A percentile compares a stretch with the other conserved stretches of the same genome.
These are phyloP conservation scores for Handroanthus guayacan DNA, from an alignment of 257 asterid genomes.

Conservation along the genomic window DNA sequence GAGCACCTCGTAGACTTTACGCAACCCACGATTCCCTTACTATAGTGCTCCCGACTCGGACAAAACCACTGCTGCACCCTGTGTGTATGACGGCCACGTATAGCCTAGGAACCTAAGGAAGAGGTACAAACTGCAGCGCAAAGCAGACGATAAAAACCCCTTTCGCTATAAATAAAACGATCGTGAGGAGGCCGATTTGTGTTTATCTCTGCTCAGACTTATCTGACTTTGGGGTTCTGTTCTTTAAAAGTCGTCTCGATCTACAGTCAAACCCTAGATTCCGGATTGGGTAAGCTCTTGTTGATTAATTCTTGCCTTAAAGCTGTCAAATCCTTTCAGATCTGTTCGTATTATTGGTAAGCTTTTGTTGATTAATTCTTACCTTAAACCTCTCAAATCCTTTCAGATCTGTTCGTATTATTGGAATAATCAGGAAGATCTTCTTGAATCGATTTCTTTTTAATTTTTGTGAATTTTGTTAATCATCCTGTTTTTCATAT, in stretches of 20 bases:
- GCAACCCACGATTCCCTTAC: not conserved
- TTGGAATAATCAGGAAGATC: not conserved
- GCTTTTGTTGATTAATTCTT: not conserved
- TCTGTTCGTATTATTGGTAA: not conserved
- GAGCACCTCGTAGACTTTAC: conserved; percentile 1
- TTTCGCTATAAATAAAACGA: not conserved
- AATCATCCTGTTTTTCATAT: not conserved
- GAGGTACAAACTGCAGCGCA: not conserved
- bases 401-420: conserved; percentile 20
- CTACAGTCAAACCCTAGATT: conserved; percentile 40
- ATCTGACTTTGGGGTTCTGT: conserved; percentile 44
- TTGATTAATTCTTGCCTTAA: not conserved
- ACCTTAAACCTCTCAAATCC: not conserved
- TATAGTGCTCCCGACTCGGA: not conserved
- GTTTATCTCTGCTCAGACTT: conserved; percentile 39
- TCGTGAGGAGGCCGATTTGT: conserved; percentile 23
- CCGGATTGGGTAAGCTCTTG: conserved; percentile 8
- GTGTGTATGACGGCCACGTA: not conserved
- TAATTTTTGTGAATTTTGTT: not conserved
- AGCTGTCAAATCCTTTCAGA: not conserved
- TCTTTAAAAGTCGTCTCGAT: conserved; percentile 4
- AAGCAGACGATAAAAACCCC: not conserved
- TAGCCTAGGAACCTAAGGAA: not conserved
- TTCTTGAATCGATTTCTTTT: not conserved
- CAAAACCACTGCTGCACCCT: not conserved